Conservation (phyloP, 2,329 filamentous ascomycete species). For the Pseudocercospora eumusae region DNA sequence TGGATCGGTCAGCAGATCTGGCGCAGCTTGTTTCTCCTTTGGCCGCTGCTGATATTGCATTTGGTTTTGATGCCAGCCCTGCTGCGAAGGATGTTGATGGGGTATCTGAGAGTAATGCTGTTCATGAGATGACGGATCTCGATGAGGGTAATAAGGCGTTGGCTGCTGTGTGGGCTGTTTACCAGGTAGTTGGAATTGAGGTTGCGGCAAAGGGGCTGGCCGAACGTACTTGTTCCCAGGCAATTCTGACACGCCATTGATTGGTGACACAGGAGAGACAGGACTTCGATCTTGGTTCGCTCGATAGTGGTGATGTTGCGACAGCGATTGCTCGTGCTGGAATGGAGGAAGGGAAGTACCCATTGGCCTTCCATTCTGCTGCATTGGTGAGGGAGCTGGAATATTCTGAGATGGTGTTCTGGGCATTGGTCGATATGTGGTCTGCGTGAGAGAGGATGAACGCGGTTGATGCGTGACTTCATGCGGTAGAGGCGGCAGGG, state of each 20-base stretch:
- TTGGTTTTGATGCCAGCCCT: constrained; percentile 11
- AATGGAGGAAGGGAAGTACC: constrained; percentile 30
- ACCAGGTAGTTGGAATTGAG: constrained; percentile 22
- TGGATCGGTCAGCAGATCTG: constrained; percentile 64
- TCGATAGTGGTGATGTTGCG: constrained; percentile 27
- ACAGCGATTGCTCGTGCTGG: constrained; percentile 40
- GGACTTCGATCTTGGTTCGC: constrained; percentile 32
- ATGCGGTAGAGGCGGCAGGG: constrained; percentile 41
- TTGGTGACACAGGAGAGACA: constrained; percentile 38
- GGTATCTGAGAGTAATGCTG: constrained; percentile 9
- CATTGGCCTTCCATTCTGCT: constrained; percentile 23
- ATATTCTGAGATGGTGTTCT: constrained; percentile 15
- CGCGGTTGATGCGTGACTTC: constrained; percentile 23
- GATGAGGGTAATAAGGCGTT: constrained; percentile 24
- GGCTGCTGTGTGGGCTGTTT: constrained; percentile 15
- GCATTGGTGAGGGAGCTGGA: constrained; percentile 7
- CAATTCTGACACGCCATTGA: constrained; percentile 29
- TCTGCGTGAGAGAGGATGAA: constrained; percentile 22
- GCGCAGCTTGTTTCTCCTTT: constrained; percentile 42
- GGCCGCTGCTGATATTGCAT: constrained; percentile 24
- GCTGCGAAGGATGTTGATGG: constrained; percentile 18
- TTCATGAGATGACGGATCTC: constrained; percentile 14
- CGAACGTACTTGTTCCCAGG: constrained; percentile 26
- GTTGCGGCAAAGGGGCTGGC: constrained; percentile 36
- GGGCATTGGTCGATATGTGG: constrained; percentile 32